Evolutionary conservation across 192 early-diverging fungal species (phyloP).

Genomic region (Podochytrium sp.): DNA sequence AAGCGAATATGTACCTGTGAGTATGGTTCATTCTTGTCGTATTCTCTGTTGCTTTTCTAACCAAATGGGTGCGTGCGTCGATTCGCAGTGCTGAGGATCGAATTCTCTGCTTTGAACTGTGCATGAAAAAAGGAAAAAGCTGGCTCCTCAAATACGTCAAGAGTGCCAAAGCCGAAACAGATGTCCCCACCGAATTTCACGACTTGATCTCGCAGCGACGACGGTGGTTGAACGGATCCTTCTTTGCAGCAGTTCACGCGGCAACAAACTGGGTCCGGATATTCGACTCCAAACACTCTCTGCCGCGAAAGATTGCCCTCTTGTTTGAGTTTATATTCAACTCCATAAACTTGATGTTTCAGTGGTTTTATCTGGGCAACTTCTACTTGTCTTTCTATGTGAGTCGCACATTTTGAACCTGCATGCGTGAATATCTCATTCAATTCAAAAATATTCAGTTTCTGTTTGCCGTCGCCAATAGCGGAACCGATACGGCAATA

Average conservation of each 20-base stretch:
- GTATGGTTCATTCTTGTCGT: conserved; percentile 56
- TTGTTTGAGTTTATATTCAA: conserved; percentile 62
- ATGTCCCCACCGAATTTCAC: conserved; percentile 72
- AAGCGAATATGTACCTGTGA: conserved; percentile 35
- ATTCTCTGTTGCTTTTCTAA: too few relatives aligned
- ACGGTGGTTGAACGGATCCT: conserved; percentile 83
- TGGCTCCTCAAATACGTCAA: conserved; percentile 77
- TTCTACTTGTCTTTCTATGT: conserved; percentile 31
- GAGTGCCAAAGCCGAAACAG: conserved; percentile 71
- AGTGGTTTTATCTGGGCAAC: conserved; percentile 45
- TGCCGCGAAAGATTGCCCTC: conserved; percentile 65
- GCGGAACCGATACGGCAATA: neutral
- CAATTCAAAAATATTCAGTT: neutral
- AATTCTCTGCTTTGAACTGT: conserved; percentile 80
- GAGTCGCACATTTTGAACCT: too few relatives aligned
- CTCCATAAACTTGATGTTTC: conserved; percentile 61
- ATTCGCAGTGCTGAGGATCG: conserved; percentile 63
- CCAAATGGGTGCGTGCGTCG: neutral
- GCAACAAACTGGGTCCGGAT: conserved; percentile 65
- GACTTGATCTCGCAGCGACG: conserved; percentile 81
- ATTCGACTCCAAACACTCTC: conserved; percentile 67
- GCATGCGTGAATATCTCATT: neutral
- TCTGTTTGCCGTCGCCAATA: conserved; percentile 21
- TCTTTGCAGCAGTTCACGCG: conserved; percentile 81
- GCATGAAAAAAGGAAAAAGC: conserved; percentile 66